Evolutionary conservation across 2,329 filamentous ascomycete genomes (phyloP), one percentile per base, ranked within the genome.

Genomic region (Pseudogymnoascus sp.): DNA sequence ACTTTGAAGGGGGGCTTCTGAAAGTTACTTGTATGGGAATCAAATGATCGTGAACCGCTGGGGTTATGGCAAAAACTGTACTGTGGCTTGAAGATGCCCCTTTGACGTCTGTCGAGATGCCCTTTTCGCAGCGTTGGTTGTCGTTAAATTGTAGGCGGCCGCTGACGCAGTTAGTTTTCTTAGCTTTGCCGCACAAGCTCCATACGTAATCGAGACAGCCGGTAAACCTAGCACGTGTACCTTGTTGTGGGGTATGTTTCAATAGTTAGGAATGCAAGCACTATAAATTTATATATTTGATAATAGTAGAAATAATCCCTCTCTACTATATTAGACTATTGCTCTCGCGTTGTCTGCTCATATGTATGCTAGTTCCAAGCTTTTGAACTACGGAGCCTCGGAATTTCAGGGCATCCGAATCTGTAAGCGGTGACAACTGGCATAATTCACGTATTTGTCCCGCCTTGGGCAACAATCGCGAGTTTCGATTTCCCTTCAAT

Each of bases 121-220:
- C 50, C 50, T 57, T 57, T 57, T 57, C 50, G 50, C 35, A 57
- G 50, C 50, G 50, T 57, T 33, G 50, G 17, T 57, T 9, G 50
- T 33, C 7, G 50, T 57, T 57, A 57, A 57, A 57, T 57, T 57
- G 50, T 57, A 57, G 50, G 50, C 50, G 50, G 50, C 28, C 50
- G 28, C 50, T 57, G 50, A 57, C 50, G 50, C 50, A 57, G 50
- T 57, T 57, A 57, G 50, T 57, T 57, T 57, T 57, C 50, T 57
- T 57, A 57, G 50, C 50, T 57, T 57, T 57, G 50, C 50, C 50
- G 50, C 50, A 57, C 50, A 57, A 57, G 50, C 50, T 57, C 50
- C 50, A 57, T 57, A 57, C 50, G 50, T 57, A 57, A 57, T 57
- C 28, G 11, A 57, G 28, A 57, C 50, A 53, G n/a, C 26, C 26